Evolutionary conservation across 495 filamentous ascomycete genomes (phyloP).

Genomic region (Xanthoparmelia taractica): DNA sequence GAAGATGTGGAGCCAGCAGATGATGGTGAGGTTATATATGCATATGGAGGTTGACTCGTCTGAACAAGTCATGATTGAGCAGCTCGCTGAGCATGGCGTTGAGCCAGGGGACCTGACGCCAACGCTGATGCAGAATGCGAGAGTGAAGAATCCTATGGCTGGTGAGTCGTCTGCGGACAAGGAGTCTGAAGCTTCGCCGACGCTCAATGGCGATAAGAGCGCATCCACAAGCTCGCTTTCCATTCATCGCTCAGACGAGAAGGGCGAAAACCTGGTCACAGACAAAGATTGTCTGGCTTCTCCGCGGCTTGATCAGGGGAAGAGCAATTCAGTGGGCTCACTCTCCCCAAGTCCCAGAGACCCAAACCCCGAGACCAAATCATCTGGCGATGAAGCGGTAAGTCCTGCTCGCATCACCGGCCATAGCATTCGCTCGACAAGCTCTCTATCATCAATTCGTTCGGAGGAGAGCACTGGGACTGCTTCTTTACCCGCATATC

Average conservation of each 20-base stretch:
- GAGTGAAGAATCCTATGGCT: slow-evolving; percentile 89
- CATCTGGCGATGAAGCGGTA: slow-evolving; percentile 22
- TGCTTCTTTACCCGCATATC: slow-evolving; percentile 63
- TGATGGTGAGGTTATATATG: slow-evolving; percentile 85
- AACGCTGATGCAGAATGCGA: slow-evolving; percentile 82
- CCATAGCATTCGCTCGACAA: slow-evolving; percentile 26
- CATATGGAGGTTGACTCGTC: slow-evolving; percentile 91
- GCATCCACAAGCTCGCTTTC: slow-evolving; percentile 17
- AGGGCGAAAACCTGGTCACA: slow-evolving; percentile 41
- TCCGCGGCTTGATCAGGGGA: slow-evolving; percentile 32
- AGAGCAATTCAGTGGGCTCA: slow-evolving; percentile 22
- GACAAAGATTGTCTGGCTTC: slow-evolving; percentile 21
- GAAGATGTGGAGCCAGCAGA: slow-evolving; percentile 95
- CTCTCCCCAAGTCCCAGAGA: neutral
- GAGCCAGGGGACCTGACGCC: slow-evolving; percentile 73
- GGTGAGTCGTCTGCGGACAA: slow-evolving; percentile 30
- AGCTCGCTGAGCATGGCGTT: slow-evolving; percentile 86
- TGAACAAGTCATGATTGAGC: slow-evolving; percentile 99
- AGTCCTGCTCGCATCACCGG: slow-evolving; percentile 29
- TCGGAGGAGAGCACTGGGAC: slow-evolving; percentile 30
- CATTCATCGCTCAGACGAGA: neutral
- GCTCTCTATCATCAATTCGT: slow-evolving; percentile 29
- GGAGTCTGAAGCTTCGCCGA: slow-evolving; percentile 25
- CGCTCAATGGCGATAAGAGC: slow-evolving; percentile 30
- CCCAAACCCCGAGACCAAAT: slow-evolving; percentile 39